phyloP scores from a whole-genome alignment of 2,329 filamentous ascomycete genomes.

The Trichoderma aggressivum region DNA sequence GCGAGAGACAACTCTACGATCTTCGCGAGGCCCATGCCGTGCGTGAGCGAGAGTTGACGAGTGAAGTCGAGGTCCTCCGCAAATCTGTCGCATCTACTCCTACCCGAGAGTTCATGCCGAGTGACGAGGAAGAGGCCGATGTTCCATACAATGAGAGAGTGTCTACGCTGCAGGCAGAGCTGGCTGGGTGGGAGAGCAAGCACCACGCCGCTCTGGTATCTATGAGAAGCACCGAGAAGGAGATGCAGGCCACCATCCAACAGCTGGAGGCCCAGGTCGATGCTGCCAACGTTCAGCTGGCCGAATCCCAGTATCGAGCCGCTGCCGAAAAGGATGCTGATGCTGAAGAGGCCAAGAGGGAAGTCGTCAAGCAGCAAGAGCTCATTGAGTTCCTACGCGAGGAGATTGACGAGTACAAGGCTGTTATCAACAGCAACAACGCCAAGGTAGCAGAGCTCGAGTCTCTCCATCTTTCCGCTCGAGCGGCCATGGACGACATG shows the following conservation, averaged over 20 bases:
- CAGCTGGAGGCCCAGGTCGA: conserved; percentile 64
- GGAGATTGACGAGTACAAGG: conserved; percentile 79
- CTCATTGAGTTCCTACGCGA: conserved; percentile 61
- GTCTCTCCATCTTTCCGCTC: conserved; percentile 62
- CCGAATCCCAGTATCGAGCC: conserved; percentile 41
- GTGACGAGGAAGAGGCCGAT: conserved; percentile 31
- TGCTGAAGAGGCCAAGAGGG: conserved; percentile 32
- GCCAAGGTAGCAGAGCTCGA: conserved; percentile 72
- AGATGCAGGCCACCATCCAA: conserved; percentile 67
- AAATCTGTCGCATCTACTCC: conserved; percentile 42
- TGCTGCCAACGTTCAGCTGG: conserved; percentile 51
- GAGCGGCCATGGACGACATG: conserved; percentile 65
- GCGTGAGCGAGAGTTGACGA: conserved; percentile 71
- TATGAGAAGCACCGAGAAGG: conserved; percentile 68
- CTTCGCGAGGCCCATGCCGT: conserved; percentile 69
- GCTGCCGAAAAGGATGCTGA: conserved; percentile 29
- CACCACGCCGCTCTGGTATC: conserved; percentile 68
- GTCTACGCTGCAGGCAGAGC: conserved; percentile 64
- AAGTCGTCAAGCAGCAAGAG: conserved; percentile 53
- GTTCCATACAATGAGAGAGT: conserved; percentile 56
- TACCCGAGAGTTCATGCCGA: conserved; percentile 26
- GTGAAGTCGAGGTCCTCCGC: conserved; percentile 68
- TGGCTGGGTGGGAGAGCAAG: conserved; percentile 71
- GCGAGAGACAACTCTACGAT: conserved; percentile 72
- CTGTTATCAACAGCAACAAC: conserved; percentile 65